These are phyloP conservation scores for Plasmodium ovale DNA, from an alignment of 169 alveolate genomes.

Conservation along the genomic window DNA sequence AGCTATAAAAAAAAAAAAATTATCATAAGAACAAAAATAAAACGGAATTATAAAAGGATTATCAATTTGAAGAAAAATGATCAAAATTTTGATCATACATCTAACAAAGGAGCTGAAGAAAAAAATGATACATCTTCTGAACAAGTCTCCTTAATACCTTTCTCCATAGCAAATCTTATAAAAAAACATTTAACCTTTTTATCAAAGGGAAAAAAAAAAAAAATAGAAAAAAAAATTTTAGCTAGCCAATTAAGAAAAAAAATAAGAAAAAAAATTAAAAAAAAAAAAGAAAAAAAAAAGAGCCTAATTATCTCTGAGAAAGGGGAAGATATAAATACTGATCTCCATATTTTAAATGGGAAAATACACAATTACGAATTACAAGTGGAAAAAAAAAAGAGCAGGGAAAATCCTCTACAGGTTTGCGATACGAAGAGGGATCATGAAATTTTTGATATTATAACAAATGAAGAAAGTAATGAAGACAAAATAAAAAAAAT, in stretches of 20 bases:
- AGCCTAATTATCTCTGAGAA: background rate
- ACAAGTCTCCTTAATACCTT: too few relatives aligned
- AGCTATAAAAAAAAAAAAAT: constrained; percentile 54
- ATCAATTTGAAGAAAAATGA: constrained; percentile 21
- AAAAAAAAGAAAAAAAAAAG: background rate
- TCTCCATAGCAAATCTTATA: constrained; percentile 7
- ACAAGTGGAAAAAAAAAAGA: background rate
- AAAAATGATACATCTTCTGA: too few relatives aligned
- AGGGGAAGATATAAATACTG: background rate
- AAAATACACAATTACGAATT: background rate
- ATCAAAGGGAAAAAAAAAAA: constrained; percentile 51
- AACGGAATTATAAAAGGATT: constrained; percentile 38
- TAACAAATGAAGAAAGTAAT: constrained; percentile 52
- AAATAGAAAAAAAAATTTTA: constrained; percentile 19
- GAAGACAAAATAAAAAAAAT: constrained; percentile 67
- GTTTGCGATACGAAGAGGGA: constrained; percentile 1
- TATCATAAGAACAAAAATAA: constrained; percentile 50
- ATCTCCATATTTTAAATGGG: background rate
- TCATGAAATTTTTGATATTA: constrained; percentile 42
- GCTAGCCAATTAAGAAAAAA: constrained; percentile 10
- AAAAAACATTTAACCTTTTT: constrained; percentile 12
- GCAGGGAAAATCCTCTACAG: background rate
- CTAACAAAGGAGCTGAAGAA: too few relatives aligned
- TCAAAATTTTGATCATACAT: background rate
- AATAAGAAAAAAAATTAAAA: constrained; percentile 43